These are phyloP conservation scores for Tritrichomonas foetus DNA, from an alignment of 208 protist species.

Conservation along the genomic window DNA sequence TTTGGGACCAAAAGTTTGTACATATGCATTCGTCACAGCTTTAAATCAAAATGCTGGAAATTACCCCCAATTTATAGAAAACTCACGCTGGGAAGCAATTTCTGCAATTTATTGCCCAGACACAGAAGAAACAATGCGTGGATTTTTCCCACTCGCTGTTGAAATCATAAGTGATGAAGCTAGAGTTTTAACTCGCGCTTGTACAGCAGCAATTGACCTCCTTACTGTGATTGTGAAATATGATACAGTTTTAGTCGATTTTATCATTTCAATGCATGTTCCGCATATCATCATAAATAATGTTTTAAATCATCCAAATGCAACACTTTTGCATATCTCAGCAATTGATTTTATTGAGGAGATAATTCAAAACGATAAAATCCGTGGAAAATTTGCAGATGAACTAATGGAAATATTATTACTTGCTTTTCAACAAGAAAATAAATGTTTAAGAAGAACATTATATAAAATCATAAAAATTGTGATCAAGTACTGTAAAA, in stretches of 20 bases:
- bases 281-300: neutral
- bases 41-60: neutral
- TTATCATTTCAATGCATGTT: neutral
- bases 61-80: neutral
- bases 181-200: neutral
- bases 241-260: neutral
- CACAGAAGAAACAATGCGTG: neutral
- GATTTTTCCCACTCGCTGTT: neutral
- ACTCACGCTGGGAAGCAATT: neutral
- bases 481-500: too few species aligned
- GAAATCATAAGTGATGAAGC: neutral
- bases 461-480: too few species aligned
- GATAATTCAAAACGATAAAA: too few species aligned
- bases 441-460: too few species aligned
- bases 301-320: too few species aligned
- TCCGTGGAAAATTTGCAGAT: too few species aligned
- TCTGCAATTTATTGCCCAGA: neutral
- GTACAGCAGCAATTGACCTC: neutral
- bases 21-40: neutral
- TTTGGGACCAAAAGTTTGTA: neutral
- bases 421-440: too few species aligned
- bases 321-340: too few species aligned
- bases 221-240: neutral
- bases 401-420: too few species aligned
- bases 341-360: too few species aligned